A percentile compares a stretch with the other conserved stretches of the same genome.
These are phyloP conservation scores for Ustilago nuda DNA, from an alignment of 1,284 basidiomycete genomes.

Conservation along the genomic window DNA sequence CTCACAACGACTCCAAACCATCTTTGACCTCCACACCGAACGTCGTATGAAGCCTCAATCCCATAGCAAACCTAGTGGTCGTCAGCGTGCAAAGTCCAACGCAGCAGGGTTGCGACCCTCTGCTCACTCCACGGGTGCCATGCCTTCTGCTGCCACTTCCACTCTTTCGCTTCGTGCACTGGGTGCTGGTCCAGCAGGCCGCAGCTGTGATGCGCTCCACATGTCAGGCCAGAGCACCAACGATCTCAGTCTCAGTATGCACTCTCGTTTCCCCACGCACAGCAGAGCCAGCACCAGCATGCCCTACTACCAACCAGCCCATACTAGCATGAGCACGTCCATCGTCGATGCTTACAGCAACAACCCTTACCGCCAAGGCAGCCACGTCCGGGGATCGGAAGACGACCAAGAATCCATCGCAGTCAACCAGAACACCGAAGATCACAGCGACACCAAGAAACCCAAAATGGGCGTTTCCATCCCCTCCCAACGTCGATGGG, in stretches of 20 bases:
- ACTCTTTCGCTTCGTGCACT: constrained; percentile 30
- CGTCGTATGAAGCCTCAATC: constrained; percentile 55
- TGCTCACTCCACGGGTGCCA: constrained; percentile 35
- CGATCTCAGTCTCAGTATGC: constrained; percentile 18
- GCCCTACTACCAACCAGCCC: constrained; percentile 4
- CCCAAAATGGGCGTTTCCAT: constrained; percentile 60
- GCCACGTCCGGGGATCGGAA: not conserved
- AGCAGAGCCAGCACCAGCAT: constrained; percentile 24
- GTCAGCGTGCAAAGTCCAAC: constrained; percentile 16
- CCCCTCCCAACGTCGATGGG: constrained; percentile 54
- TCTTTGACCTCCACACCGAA: constrained; percentile 61
- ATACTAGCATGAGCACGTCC: constrained; percentile 1
- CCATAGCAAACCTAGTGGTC: constrained; percentile 2
- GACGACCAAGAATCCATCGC: constrained; percentile 29
- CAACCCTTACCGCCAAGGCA: not conserved
- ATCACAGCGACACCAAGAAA: constrained; percentile 26
- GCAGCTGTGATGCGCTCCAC: constrained; percentile 46
- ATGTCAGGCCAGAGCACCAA: constrained; percentile 10
- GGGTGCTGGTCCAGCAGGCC: constrained; percentile 35
- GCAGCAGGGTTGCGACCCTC: constrained; percentile 33
- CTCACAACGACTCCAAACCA: constrained; percentile 49
- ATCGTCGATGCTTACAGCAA: constrained; percentile 5
- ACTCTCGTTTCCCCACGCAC: constrained; percentile 23
- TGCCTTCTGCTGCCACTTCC: constrained; percentile 31
- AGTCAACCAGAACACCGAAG: constrained; percentile 45